Base-by-base conservation (phyloP, 2,329 filamentous ascomycete genomes). In the Daldinia eschscholtzii region DNA sequence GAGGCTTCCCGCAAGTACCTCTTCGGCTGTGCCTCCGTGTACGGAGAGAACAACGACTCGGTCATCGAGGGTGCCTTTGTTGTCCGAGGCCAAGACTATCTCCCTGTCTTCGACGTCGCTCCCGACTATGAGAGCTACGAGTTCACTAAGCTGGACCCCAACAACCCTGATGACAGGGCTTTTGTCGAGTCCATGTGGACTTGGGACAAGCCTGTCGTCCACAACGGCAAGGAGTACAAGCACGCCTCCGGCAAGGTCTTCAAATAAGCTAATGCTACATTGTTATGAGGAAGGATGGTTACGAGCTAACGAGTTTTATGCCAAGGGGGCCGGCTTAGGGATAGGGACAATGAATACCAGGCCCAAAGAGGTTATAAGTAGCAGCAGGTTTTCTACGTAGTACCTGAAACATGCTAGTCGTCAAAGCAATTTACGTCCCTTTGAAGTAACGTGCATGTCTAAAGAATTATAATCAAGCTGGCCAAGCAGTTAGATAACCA, bases 1-100 rank as follows among this genome's bases (percentile, higher is more conserved):
- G 96, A 99, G 89, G 96, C 81, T 73, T 97, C 93, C 80, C 94
- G 96, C 87, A 99, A 99, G 91, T 97, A 93, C 89, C 84, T 99
- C 81, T 98, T 99, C 85, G 96, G 96, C 77, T 90, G 87, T 78
- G 89, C 90, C 77, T 95, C 93, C 75, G 96, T 99, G 75, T 99
- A 92, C 82, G 96, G 96, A 79, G 83, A 87, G 82, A 90, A 90
- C 89, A 94, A 97, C 85, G 89, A 94, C 87, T 97, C 92, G 70
- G 85, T 97, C 81, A 93, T 99, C 80, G 87, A 92, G 82, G 96
- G 96, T 86, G 96, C 93, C 73, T 98, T 98, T 84, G 85, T 99
- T 81, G 88, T 98, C 86, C 95, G 96, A 80, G 96, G 96, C 18
- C 91, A 98, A 82, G 93, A 99, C 28, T 89, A 87, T 82, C 77